Evolutionary conservation across 2,329 filamentous ascomycete species (phyloP), one percentile per base, ranked within the genome.

Genomic region (Aspergillus brunneoviolaceus): DNA sequence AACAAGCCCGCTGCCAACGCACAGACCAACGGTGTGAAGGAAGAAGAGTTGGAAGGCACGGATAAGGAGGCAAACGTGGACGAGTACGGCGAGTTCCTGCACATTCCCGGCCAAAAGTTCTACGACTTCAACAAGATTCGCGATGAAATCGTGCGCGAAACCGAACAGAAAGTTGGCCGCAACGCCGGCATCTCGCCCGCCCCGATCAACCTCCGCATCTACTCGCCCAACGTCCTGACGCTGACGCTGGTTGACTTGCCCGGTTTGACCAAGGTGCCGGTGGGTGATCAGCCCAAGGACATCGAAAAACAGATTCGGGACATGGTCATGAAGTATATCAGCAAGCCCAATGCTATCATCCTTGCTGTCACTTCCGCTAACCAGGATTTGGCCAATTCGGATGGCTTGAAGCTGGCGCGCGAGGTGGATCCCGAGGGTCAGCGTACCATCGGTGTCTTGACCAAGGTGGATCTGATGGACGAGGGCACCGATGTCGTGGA

Each of bases 401-500:
- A 99, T 77, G 95, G 95, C 70, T 80, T 99, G 75, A 97, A 99
- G 81, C 85, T 99, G 68, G 95, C 95, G 47, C 87, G 95, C 71
- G 94, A 99, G 80, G 95, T 99, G 48, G 95, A 99, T 71, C 94
- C 94, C 3, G 93, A 99, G 76, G 95, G 95, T 72, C 94, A 98
- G 81, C 87, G 95, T 75, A 99, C 95, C 53, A 99, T 99, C 67
- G 95, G 95, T 85, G 95, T 99, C 63, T 84, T 99, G 70, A 98
- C 94, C 69, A 99, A 99, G 84, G 93, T 99, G 63, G 95, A 99
- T 80, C 80, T 99, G 74, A 99, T 99, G 95, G 95, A 99, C 77
- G 92, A 96, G 27, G 95, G 95, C 58, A 99, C 95, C 56, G 95
- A 99, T 73, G 95, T 98, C 48, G 94, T 99, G 67, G 95, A 99